These are phyloP conservation scores for Colletotrichum chrysophilum DNA, from an alignment of 2,329 filamentous ascomycete genomes.

Conservation along the genomic window DNA sequence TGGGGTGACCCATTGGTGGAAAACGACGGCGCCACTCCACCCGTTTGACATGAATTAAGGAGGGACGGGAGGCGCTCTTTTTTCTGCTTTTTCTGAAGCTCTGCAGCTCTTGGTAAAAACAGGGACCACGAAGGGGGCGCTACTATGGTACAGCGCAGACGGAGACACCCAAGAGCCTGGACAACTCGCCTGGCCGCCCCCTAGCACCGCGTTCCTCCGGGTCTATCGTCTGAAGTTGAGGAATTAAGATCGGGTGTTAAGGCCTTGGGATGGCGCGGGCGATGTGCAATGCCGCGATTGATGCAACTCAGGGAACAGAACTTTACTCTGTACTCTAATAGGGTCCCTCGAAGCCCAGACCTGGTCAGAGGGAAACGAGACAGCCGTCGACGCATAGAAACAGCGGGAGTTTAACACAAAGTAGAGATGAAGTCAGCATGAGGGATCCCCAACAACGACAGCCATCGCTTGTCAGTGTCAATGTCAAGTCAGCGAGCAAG, in stretches of 20 bases:
- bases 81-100: background rate
- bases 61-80: slow-evolving; percentile 4
- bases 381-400: background rate
- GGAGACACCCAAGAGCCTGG: background rate
- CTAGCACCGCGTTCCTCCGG: background rate
- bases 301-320: background rate
- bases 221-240: slow-evolving; percentile 18
- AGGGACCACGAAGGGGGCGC: background rate
- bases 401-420: background rate
- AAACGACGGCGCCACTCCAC: background rate
- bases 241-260: background rate
- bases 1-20: background rate
- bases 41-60: slow-evolving; percentile 20
- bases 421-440: background rate
- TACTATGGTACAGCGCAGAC: background rate
- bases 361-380: background rate
- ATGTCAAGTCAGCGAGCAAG: background rate
- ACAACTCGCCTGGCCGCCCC: background rate
- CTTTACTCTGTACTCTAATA: background rate
- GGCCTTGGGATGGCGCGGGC: background rate
- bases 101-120: background rate
- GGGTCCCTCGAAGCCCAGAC: background rate
- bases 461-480: background rate
- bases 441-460: background rate
- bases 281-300: background rate